A percentile compares a stretch with the other conserved stretches of the same genome.
Evolutionary conservation across 257 asterid species (phyloP).

Genomic region (Nicotiana tomentosiformis): DNA sequence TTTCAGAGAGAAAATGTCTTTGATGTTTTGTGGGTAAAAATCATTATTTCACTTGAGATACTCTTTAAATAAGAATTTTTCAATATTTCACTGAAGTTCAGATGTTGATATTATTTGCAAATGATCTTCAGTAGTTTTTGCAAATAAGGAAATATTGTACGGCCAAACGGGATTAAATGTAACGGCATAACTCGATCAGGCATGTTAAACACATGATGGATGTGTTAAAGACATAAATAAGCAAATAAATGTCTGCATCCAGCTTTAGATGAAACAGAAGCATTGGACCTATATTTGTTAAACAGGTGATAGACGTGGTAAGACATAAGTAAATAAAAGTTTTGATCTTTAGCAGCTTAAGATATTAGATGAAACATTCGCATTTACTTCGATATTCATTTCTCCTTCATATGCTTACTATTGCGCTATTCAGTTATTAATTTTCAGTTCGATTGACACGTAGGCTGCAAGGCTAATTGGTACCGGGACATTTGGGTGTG

Average conservation of each 20-base stretch:
- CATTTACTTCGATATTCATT: neutral
- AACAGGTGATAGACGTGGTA: neutral
- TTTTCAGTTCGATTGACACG: neutral
- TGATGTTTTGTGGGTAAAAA: no score
- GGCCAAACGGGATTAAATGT: no score
- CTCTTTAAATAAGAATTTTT: no score
- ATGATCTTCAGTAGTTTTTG: no score
- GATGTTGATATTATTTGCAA: no score
- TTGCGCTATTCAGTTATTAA: neutral
- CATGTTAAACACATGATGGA: neutral
- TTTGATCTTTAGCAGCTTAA: neutral
- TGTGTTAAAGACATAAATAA: neutral
- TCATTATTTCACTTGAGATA: no score
- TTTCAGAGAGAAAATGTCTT: no score
- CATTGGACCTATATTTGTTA: neutral
- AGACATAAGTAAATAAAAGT: neutral
- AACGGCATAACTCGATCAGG: neutral
- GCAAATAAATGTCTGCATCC: neutral
- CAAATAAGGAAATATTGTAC: no score
- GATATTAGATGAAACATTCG: neutral
- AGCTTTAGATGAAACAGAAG: neutral
- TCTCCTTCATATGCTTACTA: neutral
- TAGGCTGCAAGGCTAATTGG: constrained; percentile 79
- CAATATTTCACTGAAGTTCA: no score
- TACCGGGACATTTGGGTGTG: constrained; percentile 96